Conservation (phyloP, 2,329 filamentous ascomycete genomes). For the Aquanectria penicillioides region DNA sequence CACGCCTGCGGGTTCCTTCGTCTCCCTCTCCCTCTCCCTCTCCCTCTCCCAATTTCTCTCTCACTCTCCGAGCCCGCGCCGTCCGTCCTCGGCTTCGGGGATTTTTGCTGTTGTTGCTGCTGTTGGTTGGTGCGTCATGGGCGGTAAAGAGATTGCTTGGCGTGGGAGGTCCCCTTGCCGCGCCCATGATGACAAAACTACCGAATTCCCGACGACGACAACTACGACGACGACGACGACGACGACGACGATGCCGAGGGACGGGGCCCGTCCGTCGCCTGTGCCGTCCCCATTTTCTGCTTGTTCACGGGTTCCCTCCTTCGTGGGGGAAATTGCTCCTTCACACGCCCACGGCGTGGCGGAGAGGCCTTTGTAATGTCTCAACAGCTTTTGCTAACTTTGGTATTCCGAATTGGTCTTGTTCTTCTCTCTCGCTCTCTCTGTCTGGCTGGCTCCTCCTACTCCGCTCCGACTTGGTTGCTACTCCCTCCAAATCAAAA, state of each 20-base stretch:
- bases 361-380: constrained; percentile 4
- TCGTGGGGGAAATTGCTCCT: constrained; percentile 15
- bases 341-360: constrained; percentile 5
- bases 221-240: background rate
- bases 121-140: background rate
- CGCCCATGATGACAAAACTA: background rate
- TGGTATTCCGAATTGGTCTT: constrained; percentile 19
- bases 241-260: background rate
- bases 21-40: background rate
- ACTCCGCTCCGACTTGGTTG: background rate
- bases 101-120: no score
- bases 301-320: constrained; percentile 13
- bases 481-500: constrained; percentile 10
- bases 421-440: no score
- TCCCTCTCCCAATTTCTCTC: no score
- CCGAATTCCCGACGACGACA: background rate
- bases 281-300: background rate
- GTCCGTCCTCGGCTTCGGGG: background rate
- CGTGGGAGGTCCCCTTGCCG: background rate
- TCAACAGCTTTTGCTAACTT: no score
- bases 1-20: background rate
- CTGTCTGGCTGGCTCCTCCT: constrained; percentile 4
- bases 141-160: background rate
- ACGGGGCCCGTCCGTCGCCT: constrained; percentile 8
- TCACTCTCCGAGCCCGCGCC: no score